Percentiles rank a stretch among this genome's conserved stretches.
phyloP scores from a whole-genome alignment of 306 rosid genomes.

The Luffa acutangula region DNA sequence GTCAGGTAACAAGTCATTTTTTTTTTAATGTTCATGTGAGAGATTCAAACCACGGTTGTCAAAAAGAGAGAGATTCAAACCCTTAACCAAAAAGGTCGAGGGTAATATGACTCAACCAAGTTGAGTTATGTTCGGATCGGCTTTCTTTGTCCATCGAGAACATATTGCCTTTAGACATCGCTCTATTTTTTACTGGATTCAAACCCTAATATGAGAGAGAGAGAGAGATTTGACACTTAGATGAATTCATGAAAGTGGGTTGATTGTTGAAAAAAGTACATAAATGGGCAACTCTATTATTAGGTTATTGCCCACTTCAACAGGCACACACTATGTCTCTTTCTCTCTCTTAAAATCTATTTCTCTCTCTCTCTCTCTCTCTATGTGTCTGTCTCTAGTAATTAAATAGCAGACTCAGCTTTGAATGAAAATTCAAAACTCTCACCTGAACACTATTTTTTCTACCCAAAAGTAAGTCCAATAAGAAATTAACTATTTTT shows the following conservation, averaged over 20 bases:
- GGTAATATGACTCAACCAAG: too few relatives aligned
- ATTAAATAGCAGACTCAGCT: constrained; percentile 9
- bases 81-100: too few relatives aligned
- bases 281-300: background rate
- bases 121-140: too few relatives aligned
- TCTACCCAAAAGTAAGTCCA: background rate
- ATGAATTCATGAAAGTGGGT: background rate
- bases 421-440: constrained; percentile 9
- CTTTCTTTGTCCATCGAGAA: too few relatives aligned
- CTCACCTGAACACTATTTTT: constrained; percentile 1
- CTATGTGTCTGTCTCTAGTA: background rate
- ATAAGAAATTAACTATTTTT: background rate
- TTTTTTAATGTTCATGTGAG: too few relatives aligned
- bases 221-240: background rate
- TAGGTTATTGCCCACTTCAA: constrained; percentile 5
- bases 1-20: too few relatives aligned
- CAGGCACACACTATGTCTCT: background rate
- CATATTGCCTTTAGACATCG: background rate
- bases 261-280: constrained; percentile 3
- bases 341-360: background rate
- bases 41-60: too few relatives aligned
- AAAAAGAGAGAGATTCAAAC: too few relatives aligned
- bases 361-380: background rate
- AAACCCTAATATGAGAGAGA: background rate
- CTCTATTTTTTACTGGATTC: background rate